These are phyloP conservation scores for Talinum fruticosum DNA, from an alignment of 148 eudicot genomes.

Conservation along the genomic window DNA sequence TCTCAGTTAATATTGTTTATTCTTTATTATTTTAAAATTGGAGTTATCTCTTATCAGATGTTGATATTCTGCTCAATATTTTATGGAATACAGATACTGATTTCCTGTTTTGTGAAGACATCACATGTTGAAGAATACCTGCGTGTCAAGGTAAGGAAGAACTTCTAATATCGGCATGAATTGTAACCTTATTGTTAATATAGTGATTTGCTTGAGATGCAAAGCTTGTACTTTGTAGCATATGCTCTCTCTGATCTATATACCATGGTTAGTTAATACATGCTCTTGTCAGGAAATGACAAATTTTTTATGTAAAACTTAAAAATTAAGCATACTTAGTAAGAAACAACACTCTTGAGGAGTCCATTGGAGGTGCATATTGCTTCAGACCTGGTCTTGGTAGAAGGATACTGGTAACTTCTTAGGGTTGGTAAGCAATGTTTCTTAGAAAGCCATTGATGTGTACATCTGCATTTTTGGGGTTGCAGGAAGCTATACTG, in stretches of 20 bases:
- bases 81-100: conserved; percentile 51
- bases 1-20: not conserved
- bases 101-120: conserved; percentile 94
- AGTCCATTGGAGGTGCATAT: not conserved
- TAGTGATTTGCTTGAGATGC: not conserved
- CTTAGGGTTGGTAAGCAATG: not conserved
- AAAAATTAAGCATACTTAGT: not conserved
- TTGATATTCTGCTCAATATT: conserved; percentile 1
- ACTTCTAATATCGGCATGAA: conserved; percentile 16
- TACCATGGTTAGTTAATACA: not conserved
- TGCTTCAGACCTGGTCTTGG: not conserved
- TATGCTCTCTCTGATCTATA: not conserved
- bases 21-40: not conserved
- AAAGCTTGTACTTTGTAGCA: not conserved
- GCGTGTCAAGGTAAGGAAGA: conserved; percentile 64
- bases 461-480: conserved; percentile 1
- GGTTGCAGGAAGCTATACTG: conserved; percentile 74
- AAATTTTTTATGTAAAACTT: too few species aligned
- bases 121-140: conserved; percentile 81
- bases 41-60: not conserved
- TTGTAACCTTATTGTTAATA: not conserved
- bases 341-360: not conserved
- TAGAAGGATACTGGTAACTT: not conserved
- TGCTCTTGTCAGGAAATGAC: not conserved
- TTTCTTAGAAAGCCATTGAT: not conserved